Conservation (phyloP, 2,329 filamentous ascomycete species). For the Leptographium lundbergii region DNA sequence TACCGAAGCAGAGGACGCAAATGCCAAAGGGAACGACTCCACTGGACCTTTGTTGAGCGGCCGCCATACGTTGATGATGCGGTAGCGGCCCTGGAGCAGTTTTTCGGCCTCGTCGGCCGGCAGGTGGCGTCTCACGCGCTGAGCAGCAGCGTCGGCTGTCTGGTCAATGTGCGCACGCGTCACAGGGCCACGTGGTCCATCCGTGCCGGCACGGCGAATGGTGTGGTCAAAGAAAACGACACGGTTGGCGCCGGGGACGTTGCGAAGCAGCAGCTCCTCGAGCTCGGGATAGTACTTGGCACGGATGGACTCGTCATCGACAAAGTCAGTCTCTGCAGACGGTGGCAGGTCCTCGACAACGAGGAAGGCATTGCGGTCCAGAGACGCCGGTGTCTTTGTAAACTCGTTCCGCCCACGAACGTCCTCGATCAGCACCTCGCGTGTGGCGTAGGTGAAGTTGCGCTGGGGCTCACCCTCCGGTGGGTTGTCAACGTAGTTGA, state of each 20-base stretch:
- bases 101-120: conserved; percentile 49
- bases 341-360: conserved; percentile 45
- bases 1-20: conserved; percentile 52
- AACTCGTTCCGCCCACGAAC: conserved; percentile 53
- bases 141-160: conserved; percentile 50
- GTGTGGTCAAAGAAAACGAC: conserved; percentile 82
- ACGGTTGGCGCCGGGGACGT: conserved; percentile 51
- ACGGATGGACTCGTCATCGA: conserved; percentile 56
- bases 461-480: conserved; percentile 47
- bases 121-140: conserved; percentile 57
- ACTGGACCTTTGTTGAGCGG: conserved; percentile 47
- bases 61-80: conserved; percentile 83
- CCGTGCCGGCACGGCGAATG: conserved; percentile 52
- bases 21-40: conserved; percentile 54
- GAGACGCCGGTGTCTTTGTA: conserved; percentile 10
- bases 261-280: conserved; percentile 53
- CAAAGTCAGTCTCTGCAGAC: conserved; percentile 47
- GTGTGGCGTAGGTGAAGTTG: conserved; percentile 45
- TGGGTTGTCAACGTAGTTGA: conserved; percentile 54
- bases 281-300: conserved; percentile 75
- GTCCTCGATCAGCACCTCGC: conserved; percentile 53
- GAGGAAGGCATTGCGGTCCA: conserved; percentile 50
- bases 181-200: conserved; percentile 53
- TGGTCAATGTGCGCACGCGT: conserved; percentile 73
- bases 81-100: conserved; percentile 56